Conservation (phyloP, 2,329 filamentous ascomycete species). For the Phaeosphaeriaceae sp. region DNA sequence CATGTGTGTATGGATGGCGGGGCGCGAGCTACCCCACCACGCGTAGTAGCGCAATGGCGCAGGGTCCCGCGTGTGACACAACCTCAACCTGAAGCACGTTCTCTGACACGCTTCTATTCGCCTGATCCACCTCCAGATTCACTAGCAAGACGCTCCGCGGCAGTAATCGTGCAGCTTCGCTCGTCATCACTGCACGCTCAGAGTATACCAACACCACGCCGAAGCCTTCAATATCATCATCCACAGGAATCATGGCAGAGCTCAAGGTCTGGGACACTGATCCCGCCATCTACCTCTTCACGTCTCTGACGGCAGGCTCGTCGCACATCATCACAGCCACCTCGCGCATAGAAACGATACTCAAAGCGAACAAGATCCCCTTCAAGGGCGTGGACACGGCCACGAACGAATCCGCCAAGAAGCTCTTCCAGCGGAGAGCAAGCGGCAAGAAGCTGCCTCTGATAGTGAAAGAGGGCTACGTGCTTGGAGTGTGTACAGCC, state of each 20-base stretch:
- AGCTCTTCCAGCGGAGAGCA: constrained; percentile 84
- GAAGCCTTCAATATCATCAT: neutral
- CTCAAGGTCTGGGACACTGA: constrained; percentile 55
- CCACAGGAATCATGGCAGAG: constrained; percentile 41
- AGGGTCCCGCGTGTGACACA: constrained; percentile 6
- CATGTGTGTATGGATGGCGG: neutral
- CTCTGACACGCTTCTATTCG: neutral
- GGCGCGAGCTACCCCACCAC: constrained; percentile 8
- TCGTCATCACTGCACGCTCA: too few relatives aligned
- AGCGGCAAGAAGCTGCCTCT: constrained; percentile 89
- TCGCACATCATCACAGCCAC: constrained; percentile 97
- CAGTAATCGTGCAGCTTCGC: neutral
- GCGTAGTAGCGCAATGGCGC: neutral
- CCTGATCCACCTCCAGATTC: neutral
- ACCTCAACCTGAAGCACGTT: constrained; percentile 14
- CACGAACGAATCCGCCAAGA: constrained; percentile 85
- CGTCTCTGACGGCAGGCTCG: constrained; percentile 91
- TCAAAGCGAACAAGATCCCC: constrained; percentile 91
- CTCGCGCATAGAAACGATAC: constrained; percentile 92
- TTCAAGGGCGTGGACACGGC: constrained; percentile 93
- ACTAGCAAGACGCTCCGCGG: neutral
- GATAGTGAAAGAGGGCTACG: constrained; percentile 83
- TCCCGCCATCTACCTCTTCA: constrained; percentile 83
- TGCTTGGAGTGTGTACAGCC: constrained; percentile 75
- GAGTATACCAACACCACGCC: neutral